Base-by-base conservation (phyloP, 805 yeast genomes). In the Debaryomyces castellii region DNA sequence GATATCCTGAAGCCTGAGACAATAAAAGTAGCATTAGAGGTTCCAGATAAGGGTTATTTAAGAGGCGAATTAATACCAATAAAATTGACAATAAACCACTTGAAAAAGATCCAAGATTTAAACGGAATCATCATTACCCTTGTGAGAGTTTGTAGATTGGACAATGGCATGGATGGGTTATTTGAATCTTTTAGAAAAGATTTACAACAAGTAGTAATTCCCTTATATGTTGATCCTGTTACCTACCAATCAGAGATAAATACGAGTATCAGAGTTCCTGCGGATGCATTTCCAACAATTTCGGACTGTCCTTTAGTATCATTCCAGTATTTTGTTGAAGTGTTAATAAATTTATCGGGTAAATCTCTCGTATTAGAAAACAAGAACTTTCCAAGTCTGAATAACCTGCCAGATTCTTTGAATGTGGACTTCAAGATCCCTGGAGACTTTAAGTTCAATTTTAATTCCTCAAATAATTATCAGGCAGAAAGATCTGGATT, bases 231-330 rank as follows among this genome's bases (percentile, higher is more conserved):
- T n/a, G 91, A 89, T 59, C 89, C 91, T 0, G 68, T 58, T 11
- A 76, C 85, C 1, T 68, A 81, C 33, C 64, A 73, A 14, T 74
- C 83, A 34, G 83, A 79, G 27, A 72, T 85, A 8, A 79, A 78
- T 25, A 80, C 91, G 0, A 77, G 80, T 34, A 64, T 90, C 17
- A 73, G 83, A 50, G 83, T 90, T 0, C 97, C 97, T 0, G 80
- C 86, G 0, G 96, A 90, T 54, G 83, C 87, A 0, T 89, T 90
- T 59, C 95, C 96, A 0, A 87, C 96, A 0, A 87, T 89, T 11
- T 74, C 80, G 14, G 86, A 87, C 1, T 79, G 87, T 42, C 81
- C 81, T 2, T 66, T 84, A 40, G 89, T 89, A 7, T 76, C 89
- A 2, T 90, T 90, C 63, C 92, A 87, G 58, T 90, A 91, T 60